These are phyloP conservation scores for Myxozyma mucilagina DNA, from an alignment of 805 yeast species.

Conservation along the genomic window DNA sequence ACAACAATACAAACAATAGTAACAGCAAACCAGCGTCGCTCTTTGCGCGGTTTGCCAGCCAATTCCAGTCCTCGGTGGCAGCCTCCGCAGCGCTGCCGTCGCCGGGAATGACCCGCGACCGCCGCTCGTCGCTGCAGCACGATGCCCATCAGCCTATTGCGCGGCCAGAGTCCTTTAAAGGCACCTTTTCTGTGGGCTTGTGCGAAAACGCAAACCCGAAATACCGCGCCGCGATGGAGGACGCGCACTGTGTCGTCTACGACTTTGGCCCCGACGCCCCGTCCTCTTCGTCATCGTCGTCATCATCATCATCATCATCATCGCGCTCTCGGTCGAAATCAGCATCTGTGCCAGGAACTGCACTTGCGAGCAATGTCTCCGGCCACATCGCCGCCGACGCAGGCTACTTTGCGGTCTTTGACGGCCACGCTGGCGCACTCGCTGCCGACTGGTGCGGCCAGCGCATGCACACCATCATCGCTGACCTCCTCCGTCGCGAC, in stretches of 20 bases:
- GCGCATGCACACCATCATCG: slow-evolving; percentile 66
- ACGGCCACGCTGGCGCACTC: slow-evolving; percentile 94
- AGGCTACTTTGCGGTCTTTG: slow-evolving; percentile 94
- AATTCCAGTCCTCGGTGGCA: slow-evolving; percentile 4
- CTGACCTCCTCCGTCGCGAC: slow-evolving; percentile 37
- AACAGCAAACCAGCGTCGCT: slow-evolving; percentile 11
- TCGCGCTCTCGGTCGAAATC: slow-evolving; percentile 8
- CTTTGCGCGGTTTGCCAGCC: slow-evolving; percentile 16
- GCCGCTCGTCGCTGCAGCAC: background rate
- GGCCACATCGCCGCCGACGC: slow-evolving; percentile 52
- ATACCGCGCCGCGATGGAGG: slow-evolving; percentile 90
- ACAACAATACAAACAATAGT: background rate
- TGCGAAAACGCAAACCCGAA: slow-evolving; percentile 83
- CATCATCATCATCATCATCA: slow-evolving; percentile 7
- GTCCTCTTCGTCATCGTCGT: slow-evolving; percentile 7
- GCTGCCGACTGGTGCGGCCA: slow-evolving; percentile 96
- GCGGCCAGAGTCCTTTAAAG: slow-evolving; percentile 39
- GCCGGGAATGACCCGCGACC: slow-evolving; percentile 2
- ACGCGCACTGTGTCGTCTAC: slow-evolving; percentile 88
- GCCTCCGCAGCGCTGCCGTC: slow-evolving; percentile 5
- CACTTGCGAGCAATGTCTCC: slow-evolving; percentile 3
- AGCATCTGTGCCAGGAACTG: background rate
- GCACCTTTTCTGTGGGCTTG: slow-evolving; percentile 78
- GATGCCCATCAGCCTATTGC: background rate
- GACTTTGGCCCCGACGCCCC: slow-evolving; percentile 59